A percentile compares a stretch with the other conserved stretches of the same genome.
Conservation (phyloP, 2,329 filamentous ascomycete genomes). For the Fragosphaeria purpurea region DNA sequence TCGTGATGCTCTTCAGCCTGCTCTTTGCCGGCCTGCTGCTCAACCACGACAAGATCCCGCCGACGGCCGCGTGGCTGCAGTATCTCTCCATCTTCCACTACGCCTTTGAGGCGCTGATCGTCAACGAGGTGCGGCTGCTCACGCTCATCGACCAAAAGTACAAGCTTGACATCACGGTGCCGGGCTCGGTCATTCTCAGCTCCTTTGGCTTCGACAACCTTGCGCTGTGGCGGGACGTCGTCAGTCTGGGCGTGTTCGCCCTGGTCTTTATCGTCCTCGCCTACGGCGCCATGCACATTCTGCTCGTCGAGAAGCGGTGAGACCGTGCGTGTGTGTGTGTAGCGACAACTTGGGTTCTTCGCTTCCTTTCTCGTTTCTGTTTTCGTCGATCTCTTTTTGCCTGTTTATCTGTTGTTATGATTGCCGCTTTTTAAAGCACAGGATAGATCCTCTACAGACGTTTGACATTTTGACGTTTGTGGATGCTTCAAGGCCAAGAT, state of each 20-base stretch:
- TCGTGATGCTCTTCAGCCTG: slow-evolving; percentile 96
- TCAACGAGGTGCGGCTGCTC: slow-evolving; percentile 89
- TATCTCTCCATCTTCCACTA: slow-evolving; percentile 96
- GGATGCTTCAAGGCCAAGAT: too few relatives aligned
- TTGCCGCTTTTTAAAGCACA: too few relatives aligned
- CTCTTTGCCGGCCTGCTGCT: slow-evolving; percentile 89
- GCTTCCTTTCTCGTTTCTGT: not conserved
- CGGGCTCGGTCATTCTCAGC: slow-evolving; percentile 85
- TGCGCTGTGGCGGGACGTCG: slow-evolving; percentile 75
- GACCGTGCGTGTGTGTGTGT: not conserved
- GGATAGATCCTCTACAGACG: too few relatives aligned
- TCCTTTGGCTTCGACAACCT: slow-evolving; percentile 89
- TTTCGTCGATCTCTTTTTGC: not conserved
- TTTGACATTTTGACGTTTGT: too few relatives aligned
- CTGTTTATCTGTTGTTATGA: not conserved
- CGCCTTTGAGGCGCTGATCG: slow-evolving; percentile 89
- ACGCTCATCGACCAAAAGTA: slow-evolving; percentile 91
- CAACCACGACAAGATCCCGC: slow-evolving; percentile 88
- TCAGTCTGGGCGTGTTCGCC: slow-evolving; percentile 73
- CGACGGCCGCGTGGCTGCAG: slow-evolving; percentile 81
- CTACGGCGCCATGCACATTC: slow-evolving; percentile 84
- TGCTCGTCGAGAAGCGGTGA: slow-evolving; percentile 60
- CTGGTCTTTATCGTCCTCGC: slow-evolving; percentile 77
- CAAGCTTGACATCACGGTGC: slow-evolving; percentile 90
- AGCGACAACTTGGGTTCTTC: not conserved